phyloP scores from a whole-genome alignment of 2,329 filamentous ascomycete species.

The Trichoderma sp. region DNA sequence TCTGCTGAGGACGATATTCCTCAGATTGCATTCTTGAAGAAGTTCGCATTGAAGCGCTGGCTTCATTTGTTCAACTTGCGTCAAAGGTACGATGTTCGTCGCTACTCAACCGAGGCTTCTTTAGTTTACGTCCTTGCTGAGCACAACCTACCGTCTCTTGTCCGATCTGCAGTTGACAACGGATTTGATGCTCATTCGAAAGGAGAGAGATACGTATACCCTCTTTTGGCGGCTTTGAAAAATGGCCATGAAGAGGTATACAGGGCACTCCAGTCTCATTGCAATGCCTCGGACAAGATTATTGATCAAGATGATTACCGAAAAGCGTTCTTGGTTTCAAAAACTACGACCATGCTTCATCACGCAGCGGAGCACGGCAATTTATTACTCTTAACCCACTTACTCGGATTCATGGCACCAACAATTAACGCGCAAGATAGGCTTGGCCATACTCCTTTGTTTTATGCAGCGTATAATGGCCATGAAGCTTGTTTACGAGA shows the following conservation, averaged over 20 bases:
- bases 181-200: neutral
- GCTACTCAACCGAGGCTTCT: neutral
- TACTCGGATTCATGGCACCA: neutral
- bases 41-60: neutral
- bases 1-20: neutral
- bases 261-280: neutral
- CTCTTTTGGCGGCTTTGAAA: neutral
- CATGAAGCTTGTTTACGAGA: neutral
- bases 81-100: neutral
- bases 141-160: neutral
- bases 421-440: neutral
- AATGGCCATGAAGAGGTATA: neutral
- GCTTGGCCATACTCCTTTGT: neutral
- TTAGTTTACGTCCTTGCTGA: constrained; percentile 5
- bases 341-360: neutral
- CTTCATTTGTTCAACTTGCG: neutral
- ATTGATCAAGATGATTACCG: neutral
- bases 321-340: neutral
- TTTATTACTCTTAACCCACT: neutral
- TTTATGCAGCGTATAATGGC: neutral
- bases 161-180: neutral
- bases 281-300: neutral
- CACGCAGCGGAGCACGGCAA: neutral
- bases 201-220: constrained; percentile 1
- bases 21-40: neutral